Base-by-base conservation (phyloP, 805 yeast species). In the Candida berthetii region DNA sequence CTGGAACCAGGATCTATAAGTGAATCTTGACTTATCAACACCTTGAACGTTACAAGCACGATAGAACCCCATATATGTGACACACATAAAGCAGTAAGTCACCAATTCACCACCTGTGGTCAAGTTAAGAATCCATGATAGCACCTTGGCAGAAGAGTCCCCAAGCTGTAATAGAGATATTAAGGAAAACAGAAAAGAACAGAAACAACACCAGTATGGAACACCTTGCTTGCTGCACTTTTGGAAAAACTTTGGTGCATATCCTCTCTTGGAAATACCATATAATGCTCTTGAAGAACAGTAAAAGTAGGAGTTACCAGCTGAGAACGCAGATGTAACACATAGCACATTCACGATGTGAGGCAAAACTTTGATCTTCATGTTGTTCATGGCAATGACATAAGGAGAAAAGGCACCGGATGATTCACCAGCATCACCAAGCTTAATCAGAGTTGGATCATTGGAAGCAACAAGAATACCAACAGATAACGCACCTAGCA, bases 401-500 rank as follows among this genome's bases (percentile, higher is more conserved):
- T 76, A 76, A 1, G 81, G 81, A 18, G 76, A 70, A 34, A 72
- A 72, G 45, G 65, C 65, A 53, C 61, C 77, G 60, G 58, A 46
- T 34, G 42, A 27, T 15, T 47, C 32, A 25, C 72, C 69, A 7
- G 64, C 52, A 3, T 64, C 61, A 37, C 75, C 65, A 16, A 84
- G 76, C 5, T 46, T 51, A 2, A 62, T 54, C 43, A 82, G 63
- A 14, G 62, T 63, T 11, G 79, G 72, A 52, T 82, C 86, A 48
- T 80, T 72, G 50, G 72, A 77, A 7, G 85, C 76, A 40, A 81
- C 71, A 9, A 83, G 69, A 46, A 82, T 73, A 25, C 89, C 89
- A 45, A 80, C 82, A 42, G 77, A 74, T n/a, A 87, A 65, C 1
- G 85, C 74, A 18, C 89, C 85, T 9, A 79, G 68, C 38, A 83